These are phyloP conservation scores for Zopfochytrium polystomum DNA, from an alignment of 371 early-diverging fungal genomes.

Conservation along the genomic window DNA sequence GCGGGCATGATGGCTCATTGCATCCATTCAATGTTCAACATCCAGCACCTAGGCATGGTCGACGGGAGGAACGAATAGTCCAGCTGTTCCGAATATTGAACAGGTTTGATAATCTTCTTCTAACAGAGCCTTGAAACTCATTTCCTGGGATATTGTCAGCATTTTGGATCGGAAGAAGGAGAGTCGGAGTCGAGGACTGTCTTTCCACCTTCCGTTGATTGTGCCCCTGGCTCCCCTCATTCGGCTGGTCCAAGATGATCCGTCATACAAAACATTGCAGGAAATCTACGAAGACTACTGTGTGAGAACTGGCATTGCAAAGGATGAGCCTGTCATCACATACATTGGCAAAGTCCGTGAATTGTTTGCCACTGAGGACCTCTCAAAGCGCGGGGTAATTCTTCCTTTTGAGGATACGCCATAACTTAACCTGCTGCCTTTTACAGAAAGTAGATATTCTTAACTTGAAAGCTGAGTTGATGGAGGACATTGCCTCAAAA, in stretches of 20 bases:
- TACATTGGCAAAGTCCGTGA: constrained; percentile 55
- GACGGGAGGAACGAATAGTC: constrained; percentile 90
- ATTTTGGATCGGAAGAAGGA: constrained; percentile 76
- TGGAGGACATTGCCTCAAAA: constrained; percentile 69
- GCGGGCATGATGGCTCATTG: constrained; percentile 86
- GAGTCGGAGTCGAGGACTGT: constrained; percentile 72
- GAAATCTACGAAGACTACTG: constrained; percentile 87
- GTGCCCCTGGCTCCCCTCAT: constrained; percentile 90
- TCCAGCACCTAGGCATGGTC: constrained; percentile 77
- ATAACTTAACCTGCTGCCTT: constrained; percentile 1
- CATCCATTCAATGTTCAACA: constrained; percentile 91
- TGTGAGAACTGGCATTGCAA: constrained; percentile 55
- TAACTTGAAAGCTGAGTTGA: constrained; percentile 76
- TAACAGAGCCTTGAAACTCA: neutral
- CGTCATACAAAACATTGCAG: constrained; percentile 78
- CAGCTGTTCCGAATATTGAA: constrained; percentile 91
- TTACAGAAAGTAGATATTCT: constrained; percentile 62
- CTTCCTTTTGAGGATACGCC: neutral
- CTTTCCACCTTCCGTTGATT: constrained; percentile 87
- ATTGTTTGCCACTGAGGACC: constrained; percentile 35
- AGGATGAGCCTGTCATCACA: constrained; percentile 77
- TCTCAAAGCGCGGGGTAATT: constrained; percentile 34
- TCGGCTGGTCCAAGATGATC: constrained; percentile 89
- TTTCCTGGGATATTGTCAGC: constrained; percentile 27
- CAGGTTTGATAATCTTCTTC: constrained; percentile 37